Base-by-base conservation (phyloP, 768 basidiomycete genomes). In the Lactarius tabidus region DNA sequence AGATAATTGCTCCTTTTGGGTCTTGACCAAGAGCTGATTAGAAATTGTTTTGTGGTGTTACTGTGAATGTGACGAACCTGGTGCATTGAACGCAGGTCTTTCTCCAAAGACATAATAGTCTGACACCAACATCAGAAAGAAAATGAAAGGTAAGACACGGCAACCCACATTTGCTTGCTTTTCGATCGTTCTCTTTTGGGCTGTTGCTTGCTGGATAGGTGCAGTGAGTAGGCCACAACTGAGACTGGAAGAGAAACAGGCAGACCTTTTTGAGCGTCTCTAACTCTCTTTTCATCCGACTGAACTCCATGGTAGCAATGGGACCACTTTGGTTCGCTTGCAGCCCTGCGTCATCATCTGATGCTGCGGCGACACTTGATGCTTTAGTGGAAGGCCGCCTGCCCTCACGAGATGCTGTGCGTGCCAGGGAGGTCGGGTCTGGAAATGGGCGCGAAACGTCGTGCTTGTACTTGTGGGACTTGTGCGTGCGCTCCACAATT, bases 211-310 rank as follows among this genome's bases (percentile, higher is more conserved):
- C 77, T 79, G 43, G 7, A 43, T 41, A 43, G 2, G 15, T 36
- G 26, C 23, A 71, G 23, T 75, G 65, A 28, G 10, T 14, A 39
- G 45, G 26, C 8, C 35, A n/a, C 55, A 26, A 48, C 39, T 23
- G 41, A 9, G 29, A 26, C 14, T 12, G 23, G 48, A 2, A 26
- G 48, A 51, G 48, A 23, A 43, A 60, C 43, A 56, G 63, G 66
- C 71, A 59, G 38, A 75, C 77, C 71, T 78, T 83, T 74, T 84
- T 86, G 67, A 85, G 76, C 6, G 67, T 62, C 56, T 88, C 86
- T 6, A 87, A 70, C 68, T 91, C 87, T 38, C 78, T 80, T 72
- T 79, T 84, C 74, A 87, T 73, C 41, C 78, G 79, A n/a, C 81
- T 81, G 60, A 79, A 79, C 70, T 87, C 85, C 15, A 81, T 78